Evolutionary conservation across 495 filamentous ascomycete genomes (phyloP), one percentile per base, ranked within the genome.

Genomic region (Cercophora scortea): DNA sequence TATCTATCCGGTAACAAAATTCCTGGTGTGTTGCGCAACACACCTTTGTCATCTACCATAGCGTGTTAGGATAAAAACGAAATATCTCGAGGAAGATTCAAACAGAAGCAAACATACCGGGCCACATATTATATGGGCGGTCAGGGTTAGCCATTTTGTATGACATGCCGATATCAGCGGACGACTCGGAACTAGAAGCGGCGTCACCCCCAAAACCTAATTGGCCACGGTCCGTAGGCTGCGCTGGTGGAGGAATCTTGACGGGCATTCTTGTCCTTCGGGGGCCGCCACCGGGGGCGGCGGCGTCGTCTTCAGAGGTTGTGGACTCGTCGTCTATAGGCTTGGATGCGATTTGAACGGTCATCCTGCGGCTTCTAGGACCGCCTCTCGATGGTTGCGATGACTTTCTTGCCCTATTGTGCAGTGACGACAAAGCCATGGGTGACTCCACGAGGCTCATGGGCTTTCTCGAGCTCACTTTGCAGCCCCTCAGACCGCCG

Each of bases 91-190:
- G 4, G 18, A 11, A 7, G 25, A 25, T 5, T 25, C 4, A 50
- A 10, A 13, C 1, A 3, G 6, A 4, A 43, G 15, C 1, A 9
- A n/a, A 32, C 55, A 41, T 35, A 53, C 59, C 51, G 1, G 32
- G 48, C 57, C 57, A 62, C 53, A 47, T 52, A 18, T 49, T 42
- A 17, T 62, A 62, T 0, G 57, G 51, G 32, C 59, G 59, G 13
- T 53, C 47, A 1, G 54, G 45, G 41, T 57, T 52, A 10, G 58
- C 47, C 50, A 51, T 57, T 10, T 32, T 25, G 25, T 25, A 25
- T 25, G 25, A 25, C 25, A 25, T 25, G 25, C 25, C 25, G 25
- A 25, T 25, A 25, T 25, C 25, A 25, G 25, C 25, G 5, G 25
- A 25, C 25, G 25, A 25, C 25, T 25, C 25, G 5, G 25, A 25